Evolutionary conservation across 139 green algal species (phyloP).

Genomic region (Tetraselmis chui): DNA sequence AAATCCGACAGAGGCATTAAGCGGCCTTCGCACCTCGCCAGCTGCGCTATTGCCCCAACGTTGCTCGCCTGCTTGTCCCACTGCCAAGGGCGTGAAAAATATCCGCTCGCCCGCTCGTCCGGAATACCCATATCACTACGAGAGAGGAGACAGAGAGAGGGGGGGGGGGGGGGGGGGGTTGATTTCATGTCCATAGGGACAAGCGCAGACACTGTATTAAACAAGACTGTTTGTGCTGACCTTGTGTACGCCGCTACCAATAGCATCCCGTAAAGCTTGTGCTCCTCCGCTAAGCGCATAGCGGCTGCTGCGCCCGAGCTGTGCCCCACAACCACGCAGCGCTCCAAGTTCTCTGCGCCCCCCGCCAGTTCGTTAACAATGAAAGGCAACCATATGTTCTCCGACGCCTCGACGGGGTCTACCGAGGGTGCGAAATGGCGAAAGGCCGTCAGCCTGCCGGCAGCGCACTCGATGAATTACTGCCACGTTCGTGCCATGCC

Average conservation of each 20-base stretch:
- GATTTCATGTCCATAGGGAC: too few species aligned
- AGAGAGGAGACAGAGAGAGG: too few species aligned
- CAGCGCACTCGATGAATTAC: too few species aligned
- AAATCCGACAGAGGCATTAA: background rate
- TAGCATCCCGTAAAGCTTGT: conserved; percentile 22
- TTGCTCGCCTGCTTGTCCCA: conserved; percentile 28
- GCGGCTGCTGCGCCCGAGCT: conserved; percentile 28
- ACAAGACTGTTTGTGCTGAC: too few species aligned
- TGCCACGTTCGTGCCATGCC: too few species aligned
- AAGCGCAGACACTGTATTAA: too few species aligned
- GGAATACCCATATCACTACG: conserved; percentile 19
- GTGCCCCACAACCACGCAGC: conserved; percentile 26
- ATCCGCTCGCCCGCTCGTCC: conserved; percentile 14
- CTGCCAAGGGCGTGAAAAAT: conserved; percentile 24
- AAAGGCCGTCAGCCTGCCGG: background rate
- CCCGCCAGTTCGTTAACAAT: conserved; percentile 17
- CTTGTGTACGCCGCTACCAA: conserved; percentile 27
- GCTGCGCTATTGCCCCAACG: conserved; percentile 18
- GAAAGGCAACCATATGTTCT: conserved; percentile 24
- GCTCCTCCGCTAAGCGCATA: conserved; percentile 23
- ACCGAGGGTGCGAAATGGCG: background rate
- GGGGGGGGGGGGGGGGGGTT: too few species aligned
- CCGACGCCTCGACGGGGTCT: conserved; percentile 13
- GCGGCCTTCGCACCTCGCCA: conserved; percentile 25
- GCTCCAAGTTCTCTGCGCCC: background rate